These are phyloP conservation scores for Teratosphaeria viscida DNA, from an alignment of 2,329 filamentous ascomycete genomes.

Conservation along the genomic window DNA sequence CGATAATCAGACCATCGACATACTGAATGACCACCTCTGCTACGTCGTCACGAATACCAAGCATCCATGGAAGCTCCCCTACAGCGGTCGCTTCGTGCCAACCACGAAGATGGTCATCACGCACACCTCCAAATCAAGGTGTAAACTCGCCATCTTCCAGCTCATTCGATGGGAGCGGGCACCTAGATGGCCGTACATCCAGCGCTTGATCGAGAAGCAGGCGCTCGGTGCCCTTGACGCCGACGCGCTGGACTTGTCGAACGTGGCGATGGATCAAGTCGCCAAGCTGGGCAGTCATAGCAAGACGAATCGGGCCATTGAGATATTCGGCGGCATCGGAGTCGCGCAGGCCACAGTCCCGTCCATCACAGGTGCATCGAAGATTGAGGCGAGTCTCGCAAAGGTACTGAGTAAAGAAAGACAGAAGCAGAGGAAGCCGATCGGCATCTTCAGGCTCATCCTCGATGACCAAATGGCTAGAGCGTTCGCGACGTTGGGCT, in stretches of 20 bases:
- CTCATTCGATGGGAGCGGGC: slow-evolving; percentile 72
- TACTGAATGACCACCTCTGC: slow-evolving; percentile 47
- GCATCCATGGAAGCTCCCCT: slow-evolving; percentile 73
- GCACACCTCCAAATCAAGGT: slow-evolving; percentile 81
- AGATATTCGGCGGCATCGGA: slow-evolving; percentile 68
- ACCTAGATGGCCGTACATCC: slow-evolving; percentile 20
- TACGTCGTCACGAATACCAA: slow-evolving; percentile 57
- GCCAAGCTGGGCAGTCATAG: slow-evolving; percentile 61
- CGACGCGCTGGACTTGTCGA: slow-evolving; percentile 64
- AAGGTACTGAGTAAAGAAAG: slow-evolving; percentile 5
- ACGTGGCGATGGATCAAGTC: slow-evolving; percentile 68
- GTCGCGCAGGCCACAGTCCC: slow-evolving; percentile 43
- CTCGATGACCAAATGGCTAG: slow-evolving; percentile 19
- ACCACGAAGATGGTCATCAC: slow-evolving; percentile 90
- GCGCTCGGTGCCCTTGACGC: slow-evolving; percentile 65
- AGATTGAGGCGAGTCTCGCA: slow-evolving; percentile 7
- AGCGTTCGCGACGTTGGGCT: slow-evolving; percentile 15
- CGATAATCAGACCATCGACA: slow-evolving; percentile 79
- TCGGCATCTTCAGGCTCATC: slow-evolving; percentile 19
- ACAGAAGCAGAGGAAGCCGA: slow-evolving; percentile 7
- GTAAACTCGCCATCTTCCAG: slow-evolving; percentile 79
- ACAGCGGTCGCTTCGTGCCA: slow-evolving; percentile 58
- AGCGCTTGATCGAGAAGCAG: slow-evolving; percentile 50
- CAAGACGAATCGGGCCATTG: slow-evolving; percentile 65
- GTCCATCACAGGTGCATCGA: slow-evolving; percentile 28